These are phyloP conservation scores for Ustilago nuda DNA, from an alignment of 1,284 basidiomycete genomes.

Conservation along the genomic window DNA sequence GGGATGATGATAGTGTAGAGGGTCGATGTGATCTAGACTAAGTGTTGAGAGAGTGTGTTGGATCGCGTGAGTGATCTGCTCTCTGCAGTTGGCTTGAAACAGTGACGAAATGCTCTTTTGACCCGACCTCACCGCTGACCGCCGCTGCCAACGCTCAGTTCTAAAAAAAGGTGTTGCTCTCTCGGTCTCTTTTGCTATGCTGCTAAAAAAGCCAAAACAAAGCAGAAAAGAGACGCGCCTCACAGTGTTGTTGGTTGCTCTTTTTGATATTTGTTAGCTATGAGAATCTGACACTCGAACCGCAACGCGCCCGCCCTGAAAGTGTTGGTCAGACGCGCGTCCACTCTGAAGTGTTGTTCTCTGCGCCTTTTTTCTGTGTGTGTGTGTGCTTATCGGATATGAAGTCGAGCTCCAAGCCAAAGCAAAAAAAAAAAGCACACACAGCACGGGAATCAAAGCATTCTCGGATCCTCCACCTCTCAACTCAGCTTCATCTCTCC, in stretches of 20 bases:
- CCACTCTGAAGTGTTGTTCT: not conserved
- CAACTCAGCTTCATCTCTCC: not conserved
- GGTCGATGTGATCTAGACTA: not conserved
- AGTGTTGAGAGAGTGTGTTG: not conserved
- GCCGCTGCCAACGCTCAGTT: not conserved
- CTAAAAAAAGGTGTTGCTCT: conserved; percentile 28
- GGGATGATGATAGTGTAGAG: conserved; percentile 11
- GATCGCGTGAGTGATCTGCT: conserved; percentile 20
- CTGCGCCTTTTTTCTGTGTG: not conserved
- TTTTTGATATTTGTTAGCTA: not conserved
- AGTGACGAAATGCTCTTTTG: not conserved
- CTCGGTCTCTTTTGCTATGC: not conserved
- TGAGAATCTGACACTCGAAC: not conserved
- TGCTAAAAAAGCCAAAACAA: conserved; percentile 20
- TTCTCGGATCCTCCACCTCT: conserved; percentile 4
- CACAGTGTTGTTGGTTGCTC: not conserved
- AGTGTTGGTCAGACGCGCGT: conserved; percentile 5
- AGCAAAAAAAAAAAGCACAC: not conserved
- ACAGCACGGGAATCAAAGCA: not conserved
- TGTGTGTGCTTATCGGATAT: conserved; percentile 1
- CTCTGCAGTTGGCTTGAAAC: conserved; percentile 1
- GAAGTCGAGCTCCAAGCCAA: not conserved
- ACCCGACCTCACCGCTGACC: not conserved
- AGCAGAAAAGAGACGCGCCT: conserved; percentile 17
- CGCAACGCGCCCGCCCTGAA: not conserved